Conservation (phyloP, 2,329 filamentous ascomycete genomes). For the Aspergillus transmontanensis region DNA sequence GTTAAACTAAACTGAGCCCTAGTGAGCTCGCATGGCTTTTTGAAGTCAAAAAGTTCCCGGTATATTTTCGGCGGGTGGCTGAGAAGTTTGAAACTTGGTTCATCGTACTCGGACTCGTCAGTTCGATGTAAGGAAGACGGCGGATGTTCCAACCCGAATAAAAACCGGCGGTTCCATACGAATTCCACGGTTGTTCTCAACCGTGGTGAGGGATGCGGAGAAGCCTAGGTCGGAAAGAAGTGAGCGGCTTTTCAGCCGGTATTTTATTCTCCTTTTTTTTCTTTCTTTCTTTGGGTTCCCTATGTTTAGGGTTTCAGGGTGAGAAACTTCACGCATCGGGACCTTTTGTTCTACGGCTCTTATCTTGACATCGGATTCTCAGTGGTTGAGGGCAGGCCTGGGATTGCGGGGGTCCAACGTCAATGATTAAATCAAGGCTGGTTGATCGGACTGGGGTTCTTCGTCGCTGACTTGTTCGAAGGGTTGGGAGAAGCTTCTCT, state of each 20-base stretch:
- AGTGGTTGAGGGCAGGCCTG: background rate
- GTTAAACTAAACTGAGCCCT: background rate
- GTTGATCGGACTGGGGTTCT: conserved; percentile 1
- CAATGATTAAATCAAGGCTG: background rate
- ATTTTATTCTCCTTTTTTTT: background rate
- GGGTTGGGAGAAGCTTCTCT: conserved; percentile 10
- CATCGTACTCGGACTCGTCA: no score
- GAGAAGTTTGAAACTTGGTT: background rate
- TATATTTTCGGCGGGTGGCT: conserved; percentile 6
- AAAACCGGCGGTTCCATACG: conserved; percentile 2
- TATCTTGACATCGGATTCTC: background rate
- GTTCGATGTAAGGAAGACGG: background rate
- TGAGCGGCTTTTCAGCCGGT: background rate
- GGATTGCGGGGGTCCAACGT: background rate
- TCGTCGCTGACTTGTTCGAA: background rate
- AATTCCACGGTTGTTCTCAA: background rate
- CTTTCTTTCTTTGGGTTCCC: background rate
- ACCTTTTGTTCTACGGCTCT: background rate
- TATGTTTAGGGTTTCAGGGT: background rate
- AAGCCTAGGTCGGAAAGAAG: background rate
- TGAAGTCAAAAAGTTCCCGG: background rate
- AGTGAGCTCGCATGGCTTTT: background rate
- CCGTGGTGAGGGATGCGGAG: background rate
- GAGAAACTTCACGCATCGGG: background rate
- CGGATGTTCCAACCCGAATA: background rate